A percentile compares a stretch with the other conserved stretches of the same genome.
These are phyloP conservation scores for Juglanconis sp. DNA, from an alignment of 2,329 filamentous ascomycete genomes.

Conservation along the genomic window DNA sequence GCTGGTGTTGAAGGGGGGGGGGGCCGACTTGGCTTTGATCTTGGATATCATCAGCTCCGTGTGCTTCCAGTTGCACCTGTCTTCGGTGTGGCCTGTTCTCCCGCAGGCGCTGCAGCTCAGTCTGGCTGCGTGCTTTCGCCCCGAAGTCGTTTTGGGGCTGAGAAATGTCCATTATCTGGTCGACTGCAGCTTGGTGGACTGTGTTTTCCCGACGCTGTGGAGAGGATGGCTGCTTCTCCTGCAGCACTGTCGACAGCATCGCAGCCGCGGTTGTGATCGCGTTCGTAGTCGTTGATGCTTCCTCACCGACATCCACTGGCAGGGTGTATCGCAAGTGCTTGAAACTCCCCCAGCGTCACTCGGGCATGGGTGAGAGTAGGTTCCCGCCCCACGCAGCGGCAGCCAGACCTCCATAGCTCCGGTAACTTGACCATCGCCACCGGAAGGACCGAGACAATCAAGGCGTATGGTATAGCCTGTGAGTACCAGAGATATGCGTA, in stretches of 20 bases:
- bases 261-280: background rate
- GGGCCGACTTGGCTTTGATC: no score
- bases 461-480: background rate
- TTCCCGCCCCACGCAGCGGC: no score
- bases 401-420: no score
- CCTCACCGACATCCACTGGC: background rate
- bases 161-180: background rate
- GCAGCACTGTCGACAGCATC: background rate
- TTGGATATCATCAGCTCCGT: no score
- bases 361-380: background rate
- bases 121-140: background rate
- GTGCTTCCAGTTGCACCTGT: background rate
- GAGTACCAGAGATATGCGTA: background rate
- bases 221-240: no score
- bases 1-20: no score
- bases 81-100: background rate
- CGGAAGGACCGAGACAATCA: background rate
- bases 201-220: background rate
- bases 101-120: background rate
- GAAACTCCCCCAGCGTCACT: background rate
- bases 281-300: background rate
- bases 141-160: no score
- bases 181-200: background rate
- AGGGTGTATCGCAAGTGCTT: background rate
- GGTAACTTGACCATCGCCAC: background rate